phyloP scores from a whole-genome alignment of 768 basidiomycete species.

The Leccinellum luteum region DNA sequence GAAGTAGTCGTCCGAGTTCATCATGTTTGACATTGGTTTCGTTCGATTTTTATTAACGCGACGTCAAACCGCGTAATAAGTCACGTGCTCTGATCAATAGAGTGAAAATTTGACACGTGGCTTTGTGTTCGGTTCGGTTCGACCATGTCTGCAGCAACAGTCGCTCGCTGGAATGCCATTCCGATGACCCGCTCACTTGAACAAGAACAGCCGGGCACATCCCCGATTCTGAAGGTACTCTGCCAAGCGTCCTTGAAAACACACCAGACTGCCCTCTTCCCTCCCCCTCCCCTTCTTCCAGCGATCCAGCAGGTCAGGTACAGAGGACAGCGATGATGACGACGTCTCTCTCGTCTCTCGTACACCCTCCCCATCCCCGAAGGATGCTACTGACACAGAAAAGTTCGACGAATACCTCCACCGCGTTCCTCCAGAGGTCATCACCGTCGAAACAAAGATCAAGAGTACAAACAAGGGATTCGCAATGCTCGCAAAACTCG shows the following conservation, averaged over 20 bases:
- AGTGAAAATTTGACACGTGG: neutral
- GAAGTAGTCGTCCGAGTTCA: slow-evolving; percentile 81
- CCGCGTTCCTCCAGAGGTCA: slow-evolving; percentile 54
- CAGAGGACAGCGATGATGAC: slow-evolving; percentile 58
- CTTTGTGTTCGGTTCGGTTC: neutral
- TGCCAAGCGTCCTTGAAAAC: slow-evolving; percentile 41
- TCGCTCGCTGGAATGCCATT: slow-evolving; percentile 75
- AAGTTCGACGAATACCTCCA: slow-evolving; percentile 67
- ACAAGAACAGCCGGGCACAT: slow-evolving; percentile 21
- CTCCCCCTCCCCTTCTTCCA: slow-evolving; percentile 47
- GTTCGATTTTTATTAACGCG: too few species aligned
- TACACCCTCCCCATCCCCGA: slow-evolving; percentile 64
- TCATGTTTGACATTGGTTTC: too few species aligned
- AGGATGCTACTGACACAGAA: slow-evolving; percentile 52
- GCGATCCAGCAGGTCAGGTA: slow-evolving; percentile 55
- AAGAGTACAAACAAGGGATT: slow-evolving; percentile 80
- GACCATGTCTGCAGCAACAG: slow-evolving; percentile 59
- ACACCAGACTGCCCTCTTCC: slow-evolving; percentile 56
- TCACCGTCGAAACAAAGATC: slow-evolving; percentile 81
- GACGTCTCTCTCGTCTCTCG: slow-evolving; percentile 72
- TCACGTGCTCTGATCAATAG: slow-evolving; percentile 26
- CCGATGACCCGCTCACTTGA: slow-evolving; percentile 40
- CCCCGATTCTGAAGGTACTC: slow-evolving; percentile 65
- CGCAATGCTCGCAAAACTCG: slow-evolving; percentile 73
- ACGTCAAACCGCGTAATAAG: neutral